Conservation (phyloP, 441 rosid species). For the Pelargonium cotyledonis region DNA sequence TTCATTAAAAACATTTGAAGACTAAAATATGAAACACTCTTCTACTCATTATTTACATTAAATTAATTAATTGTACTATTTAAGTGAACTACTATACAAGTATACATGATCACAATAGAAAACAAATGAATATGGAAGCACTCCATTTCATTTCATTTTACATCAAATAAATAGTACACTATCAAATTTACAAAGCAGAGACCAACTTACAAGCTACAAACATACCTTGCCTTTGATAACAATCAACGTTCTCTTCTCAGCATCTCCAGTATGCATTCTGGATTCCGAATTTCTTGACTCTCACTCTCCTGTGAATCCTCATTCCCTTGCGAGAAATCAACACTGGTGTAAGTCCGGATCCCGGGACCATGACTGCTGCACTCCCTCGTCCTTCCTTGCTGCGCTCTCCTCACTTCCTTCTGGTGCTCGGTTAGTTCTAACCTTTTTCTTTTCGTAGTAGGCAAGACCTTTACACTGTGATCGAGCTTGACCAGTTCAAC, state of each 20-base stretch:
- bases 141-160: no score
- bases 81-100: no score
- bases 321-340: slow-evolving; percentile 48
- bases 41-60: no score
- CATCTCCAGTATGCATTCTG: slow-evolving; percentile 31
- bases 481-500: slow-evolving; percentile 24
- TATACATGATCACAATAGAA: no score
- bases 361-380: slow-evolving; percentile 49
- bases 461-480: slow-evolving; percentile 5
- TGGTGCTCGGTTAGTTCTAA: slow-evolving; percentile 47
- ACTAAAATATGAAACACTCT: no score
- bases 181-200: neutral
- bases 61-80: no score
- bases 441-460: slow-evolving; percentile 29
- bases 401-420: slow-evolving; percentile 49
- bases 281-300: slow-evolving; percentile 27
- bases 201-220: neutral
- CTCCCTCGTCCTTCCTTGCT: slow-evolving; percentile 41
- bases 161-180: neutral
- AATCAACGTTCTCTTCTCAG: slow-evolving; percentile 15
- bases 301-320: slow-evolving; percentile 35
- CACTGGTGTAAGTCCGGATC: slow-evolving; percentile 35
- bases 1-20: no score
- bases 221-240: neutral
- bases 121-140: no score